phyloP scores from a whole-genome alignment of 345 rosid species.

The Hibiscus syriacus region DNA sequence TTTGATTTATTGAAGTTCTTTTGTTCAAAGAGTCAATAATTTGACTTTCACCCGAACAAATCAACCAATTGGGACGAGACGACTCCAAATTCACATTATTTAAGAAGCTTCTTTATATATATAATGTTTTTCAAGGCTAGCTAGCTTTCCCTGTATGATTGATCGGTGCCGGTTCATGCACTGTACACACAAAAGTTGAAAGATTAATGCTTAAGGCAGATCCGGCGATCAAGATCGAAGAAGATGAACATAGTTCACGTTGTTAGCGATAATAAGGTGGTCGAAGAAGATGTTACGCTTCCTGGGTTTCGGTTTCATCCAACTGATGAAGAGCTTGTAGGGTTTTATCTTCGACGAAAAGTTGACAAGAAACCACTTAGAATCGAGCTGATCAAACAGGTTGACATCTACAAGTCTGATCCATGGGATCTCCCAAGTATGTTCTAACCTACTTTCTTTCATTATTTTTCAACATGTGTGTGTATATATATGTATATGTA shows the following conservation, averaged over 20 bases:
- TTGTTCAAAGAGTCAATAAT: neutral
- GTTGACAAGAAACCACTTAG: constrained; percentile 45
- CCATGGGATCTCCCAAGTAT: too few relatives aligned
- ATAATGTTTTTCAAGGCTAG: neutral
- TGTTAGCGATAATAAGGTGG: neutral
- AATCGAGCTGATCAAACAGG: constrained; percentile 58
- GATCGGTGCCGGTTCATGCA: neutral
- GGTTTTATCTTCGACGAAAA: too few relatives aligned
- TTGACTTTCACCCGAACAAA: constrained; percentile 9
- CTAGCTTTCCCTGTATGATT: neutral
- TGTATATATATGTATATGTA: neutral
- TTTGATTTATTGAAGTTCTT: neutral
- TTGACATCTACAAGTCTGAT: constrained; percentile 79
- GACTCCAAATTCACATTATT: constrained; percentile 1
- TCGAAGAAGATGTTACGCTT: too few relatives aligned
- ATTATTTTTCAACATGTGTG: neutral
- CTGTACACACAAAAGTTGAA: neutral
- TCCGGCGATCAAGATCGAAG: neutral
- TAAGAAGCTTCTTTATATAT: neutral
- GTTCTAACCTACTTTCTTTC: constrained; percentile 1
- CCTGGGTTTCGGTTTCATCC: too few relatives aligned
- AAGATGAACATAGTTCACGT: neutral
- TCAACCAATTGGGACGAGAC: neutral
- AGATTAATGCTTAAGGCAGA: neutral
- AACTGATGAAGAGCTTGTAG: too few relatives aligned